Evolutionary conservation across 331 rosid genomes (phyloP).

Genomic region (Malus hybrid): DNA sequence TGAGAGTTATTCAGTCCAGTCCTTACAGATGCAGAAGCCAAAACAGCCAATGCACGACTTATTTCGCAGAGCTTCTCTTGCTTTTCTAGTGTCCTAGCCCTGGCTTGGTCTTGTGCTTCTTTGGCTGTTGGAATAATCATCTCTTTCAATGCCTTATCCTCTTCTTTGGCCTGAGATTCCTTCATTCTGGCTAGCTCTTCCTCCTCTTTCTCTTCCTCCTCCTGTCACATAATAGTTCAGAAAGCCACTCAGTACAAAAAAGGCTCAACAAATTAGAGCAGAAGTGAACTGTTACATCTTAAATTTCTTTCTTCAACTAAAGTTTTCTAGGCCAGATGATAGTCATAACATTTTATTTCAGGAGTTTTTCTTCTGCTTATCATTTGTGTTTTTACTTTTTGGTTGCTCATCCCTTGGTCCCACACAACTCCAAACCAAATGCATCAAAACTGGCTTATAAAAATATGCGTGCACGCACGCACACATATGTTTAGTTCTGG

Average conservation of each 20-base stretch:
- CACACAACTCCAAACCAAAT: background rate
- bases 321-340: constrained; percentile 6
- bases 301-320: constrained; percentile 4
- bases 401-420: background rate
- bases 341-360: background rate
- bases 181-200: constrained; percentile 58
- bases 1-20: constrained; percentile 15
- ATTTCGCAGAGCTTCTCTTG: constrained; percentile 84
- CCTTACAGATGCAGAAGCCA: constrained; percentile 96
- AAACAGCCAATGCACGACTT: constrained; percentile 92
- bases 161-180: constrained; percentile 44
- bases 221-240: constrained; percentile 33
- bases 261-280: constrained; percentile 2
- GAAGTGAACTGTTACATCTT: constrained; percentile 6
- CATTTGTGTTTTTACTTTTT: background rate
- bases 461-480: background rate
- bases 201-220: constrained; percentile 72
- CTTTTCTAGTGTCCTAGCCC: constrained; percentile 60
- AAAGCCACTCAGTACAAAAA: constrained; percentile 1
- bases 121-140: constrained; percentile 64
- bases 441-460: constrained; percentile 7
- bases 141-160: constrained; percentile 71
- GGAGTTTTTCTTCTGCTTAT: background rate
- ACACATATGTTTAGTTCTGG: background rate
- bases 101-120: constrained; percentile 66